phyloP scores from a whole-genome alignment of 2,329 filamentous ascomycete species.

The Penicillium sp. region DNA sequence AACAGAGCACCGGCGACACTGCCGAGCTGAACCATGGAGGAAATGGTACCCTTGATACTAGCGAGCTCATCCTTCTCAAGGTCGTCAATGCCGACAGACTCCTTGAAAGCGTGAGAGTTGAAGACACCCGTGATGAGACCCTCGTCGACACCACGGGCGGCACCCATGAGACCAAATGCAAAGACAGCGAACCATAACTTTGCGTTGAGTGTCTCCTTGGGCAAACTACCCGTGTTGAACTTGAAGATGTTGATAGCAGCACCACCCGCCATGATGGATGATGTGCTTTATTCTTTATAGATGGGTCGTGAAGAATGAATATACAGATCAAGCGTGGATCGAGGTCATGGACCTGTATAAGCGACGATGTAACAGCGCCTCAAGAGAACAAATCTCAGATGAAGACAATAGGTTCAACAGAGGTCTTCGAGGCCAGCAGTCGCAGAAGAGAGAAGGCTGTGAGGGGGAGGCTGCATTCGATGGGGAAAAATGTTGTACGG shows the following conservation, averaged over 20 bases:
- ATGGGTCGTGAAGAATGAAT: background rate
- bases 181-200: conserved; percentile 71
- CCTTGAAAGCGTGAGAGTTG: conserved; percentile 59
- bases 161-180: conserved; percentile 69
- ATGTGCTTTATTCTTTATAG: background rate
- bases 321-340: conserved; percentile 10
- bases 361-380: background rate
- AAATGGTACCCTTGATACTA: conserved; percentile 69
- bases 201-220: conserved; percentile 69
- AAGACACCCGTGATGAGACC: conserved; percentile 70
- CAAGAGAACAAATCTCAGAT: background rate
- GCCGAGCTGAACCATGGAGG: conserved; percentile 74
- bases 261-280: conserved; percentile 38
- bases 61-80: conserved; percentile 36
- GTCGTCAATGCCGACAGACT: conserved; percentile 42
- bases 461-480: background rate
- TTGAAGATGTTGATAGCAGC: conserved; percentile 34
- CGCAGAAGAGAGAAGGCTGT: background rate
- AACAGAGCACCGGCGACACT: conserved; percentile 61
- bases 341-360: background rate
- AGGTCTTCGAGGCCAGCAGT: background rate
- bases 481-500: no score
- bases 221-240: conserved; percentile 61
- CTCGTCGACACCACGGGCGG: conserved; percentile 71
- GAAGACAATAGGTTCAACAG: background rate